These are phyloP conservation scores for Rhododendron ovatum DNA, from an alignment of 148 eudicot species.

Conservation along the genomic window DNA sequence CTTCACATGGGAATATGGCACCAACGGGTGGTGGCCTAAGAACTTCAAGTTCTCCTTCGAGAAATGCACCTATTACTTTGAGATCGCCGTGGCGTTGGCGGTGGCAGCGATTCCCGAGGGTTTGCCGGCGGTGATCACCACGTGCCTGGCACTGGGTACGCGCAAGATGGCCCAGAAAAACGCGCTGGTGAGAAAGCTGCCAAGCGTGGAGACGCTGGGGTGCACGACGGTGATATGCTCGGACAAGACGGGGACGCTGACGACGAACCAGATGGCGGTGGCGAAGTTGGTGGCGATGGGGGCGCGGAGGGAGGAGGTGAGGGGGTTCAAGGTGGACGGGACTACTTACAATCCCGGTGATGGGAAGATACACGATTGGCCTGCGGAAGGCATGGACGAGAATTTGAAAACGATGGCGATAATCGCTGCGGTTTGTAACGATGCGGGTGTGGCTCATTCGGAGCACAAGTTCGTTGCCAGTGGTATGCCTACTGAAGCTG, in stretches of 20 bases:
- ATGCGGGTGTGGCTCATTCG: slow-evolving; percentile 38
- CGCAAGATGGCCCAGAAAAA: slow-evolving; percentile 55
- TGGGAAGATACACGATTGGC: slow-evolving; percentile 39
- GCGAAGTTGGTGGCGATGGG: slow-evolving; percentile 48
- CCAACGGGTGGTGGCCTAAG: slow-evolving; percentile 36
- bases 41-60: slow-evolving; percentile 51
- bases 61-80: slow-evolving; percentile 48
- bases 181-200: slow-evolving; percentile 48
- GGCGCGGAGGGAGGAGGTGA: background rate
- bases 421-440: slow-evolving; percentile 42
- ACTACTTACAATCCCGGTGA: slow-evolving; percentile 40
- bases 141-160: slow-evolving; percentile 52
- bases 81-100: slow-evolving; percentile 52
- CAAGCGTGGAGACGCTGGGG: slow-evolving; percentile 55
- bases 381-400: slow-evolving; percentile 25
- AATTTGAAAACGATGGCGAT: slow-evolving; percentile 41
- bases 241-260: slow-evolving; percentile 48
- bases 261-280: slow-evolving; percentile 55
- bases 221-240: slow-evolving; percentile 53
- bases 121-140: slow-evolving; percentile 53
- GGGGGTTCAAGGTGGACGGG: slow-evolving; percentile 38
- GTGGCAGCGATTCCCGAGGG: slow-evolving; percentile 59
- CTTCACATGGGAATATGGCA: slow-evolving; percentile 41
- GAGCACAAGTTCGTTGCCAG: slow-evolving; percentile 36
- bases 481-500: slow-evolving; percentile 59